These are phyloP conservation scores for Boletus reticuloceps DNA, from an alignment of 768 basidiomycete species.

Conservation along the genomic window DNA sequence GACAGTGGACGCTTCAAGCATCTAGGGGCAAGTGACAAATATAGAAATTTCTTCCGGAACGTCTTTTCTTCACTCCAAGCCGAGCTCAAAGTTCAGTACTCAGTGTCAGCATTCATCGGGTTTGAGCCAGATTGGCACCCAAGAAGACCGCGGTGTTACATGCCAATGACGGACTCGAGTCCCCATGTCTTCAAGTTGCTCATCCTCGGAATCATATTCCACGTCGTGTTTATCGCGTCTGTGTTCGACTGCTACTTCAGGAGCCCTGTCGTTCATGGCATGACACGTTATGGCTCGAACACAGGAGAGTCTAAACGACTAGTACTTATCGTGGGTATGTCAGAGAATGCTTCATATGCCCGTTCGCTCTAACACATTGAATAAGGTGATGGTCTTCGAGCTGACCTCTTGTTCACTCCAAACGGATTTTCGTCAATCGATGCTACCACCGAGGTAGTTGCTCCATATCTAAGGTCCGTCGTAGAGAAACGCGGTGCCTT, in stretches of 20 bases:
- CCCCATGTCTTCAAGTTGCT: conserved; percentile 42
- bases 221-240: conserved; percentile 67
- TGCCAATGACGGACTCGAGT: conserved; percentile 16
- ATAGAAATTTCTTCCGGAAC: background rate
- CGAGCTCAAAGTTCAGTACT: background rate
- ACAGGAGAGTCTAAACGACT: conserved; percentile 63
- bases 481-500: conserved; percentile 67
- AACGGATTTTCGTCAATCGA: conserved; percentile 55
- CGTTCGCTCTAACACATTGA: background rate
- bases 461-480: conserved; percentile 73
- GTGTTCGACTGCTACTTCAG: conserved; percentile 89
- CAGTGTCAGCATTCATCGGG: background rate
- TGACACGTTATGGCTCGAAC: conserved; percentile 51
- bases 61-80: no score
- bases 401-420: conserved; percentile 70
- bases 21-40: background rate
- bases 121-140: background rate
- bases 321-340: conserved; percentile 75
- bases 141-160: background rate
- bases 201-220: conserved; percentile 68
- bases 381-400: conserved; percentile 78
- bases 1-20: no score
- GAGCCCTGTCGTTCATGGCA: conserved; percentile 77
- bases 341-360: background rate
- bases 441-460: conserved; percentile 56